A percentile compares a stretch with the other conserved stretches of the same genome.
phyloP scores from a whole-genome alignment of 306 rosid species.

The Sindora glabra region DNA sequence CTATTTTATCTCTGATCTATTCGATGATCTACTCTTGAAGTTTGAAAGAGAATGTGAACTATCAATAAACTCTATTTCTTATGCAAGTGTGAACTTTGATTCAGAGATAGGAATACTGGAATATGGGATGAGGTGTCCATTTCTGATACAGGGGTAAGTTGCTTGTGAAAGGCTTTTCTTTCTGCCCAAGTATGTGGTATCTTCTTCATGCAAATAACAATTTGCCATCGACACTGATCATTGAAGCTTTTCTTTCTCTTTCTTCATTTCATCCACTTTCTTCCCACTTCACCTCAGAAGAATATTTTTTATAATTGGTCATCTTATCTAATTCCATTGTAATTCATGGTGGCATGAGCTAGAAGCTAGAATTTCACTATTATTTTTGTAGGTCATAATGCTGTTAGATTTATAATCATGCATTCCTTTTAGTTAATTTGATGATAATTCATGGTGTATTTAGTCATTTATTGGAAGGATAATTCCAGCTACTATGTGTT shows the following conservation, averaged over 20 bases:
- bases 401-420: not conserved
- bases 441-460: conserved; percentile 14
- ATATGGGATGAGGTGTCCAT: conserved; percentile 95
- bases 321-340: not conserved
- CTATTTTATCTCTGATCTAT: not conserved
- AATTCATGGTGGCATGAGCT: conserved; percentile 1
- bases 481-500: conserved; percentile 20
- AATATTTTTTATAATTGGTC: not conserved
- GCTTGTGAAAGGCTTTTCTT: conserved; percentile 3
- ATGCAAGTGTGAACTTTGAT: conserved; percentile 17
- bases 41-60: conserved; percentile 5
- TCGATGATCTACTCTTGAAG: not conserved
- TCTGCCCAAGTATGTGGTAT: conserved; percentile 2
- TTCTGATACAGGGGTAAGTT: conserved; percentile 80
- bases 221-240: not conserved
- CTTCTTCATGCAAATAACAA: not conserved
- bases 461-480: conserved; percentile 8
- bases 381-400: conserved; percentile 9
- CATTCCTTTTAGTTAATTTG: conserved; percentile 5
- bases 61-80: conserved; percentile 8
- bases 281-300: not conserved
- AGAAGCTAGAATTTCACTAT: not conserved
- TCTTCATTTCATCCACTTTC: not conserved
- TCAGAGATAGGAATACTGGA: conserved; percentile 97
- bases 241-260: not conserved